Conservation (phyloP, 305 asterid genomes). For the Fraxinus floribunda region DNA sequence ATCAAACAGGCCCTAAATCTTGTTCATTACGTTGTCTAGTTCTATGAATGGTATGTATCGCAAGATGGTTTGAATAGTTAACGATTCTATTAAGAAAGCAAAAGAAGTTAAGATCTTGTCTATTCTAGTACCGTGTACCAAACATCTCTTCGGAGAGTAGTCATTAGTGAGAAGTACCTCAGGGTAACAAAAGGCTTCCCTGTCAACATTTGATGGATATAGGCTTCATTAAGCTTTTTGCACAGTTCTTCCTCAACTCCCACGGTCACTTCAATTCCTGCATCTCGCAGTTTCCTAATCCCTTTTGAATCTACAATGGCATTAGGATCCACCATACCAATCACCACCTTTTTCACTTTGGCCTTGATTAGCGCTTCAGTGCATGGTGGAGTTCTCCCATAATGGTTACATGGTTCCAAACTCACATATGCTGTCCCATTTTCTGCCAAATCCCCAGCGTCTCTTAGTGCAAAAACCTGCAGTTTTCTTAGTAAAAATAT, state of each 20-base stretch:
- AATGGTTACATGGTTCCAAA: conserved; percentile 93
- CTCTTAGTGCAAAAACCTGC: conserved; percentile 90
- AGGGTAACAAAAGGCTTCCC: conserved; percentile 73
- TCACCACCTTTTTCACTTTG: conserved; percentile 70
- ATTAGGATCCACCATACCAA: conserved; percentile 96
- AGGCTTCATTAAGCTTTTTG: conserved; percentile 78
- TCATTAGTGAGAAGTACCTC: conserved; percentile 43
- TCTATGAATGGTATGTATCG: neutral
- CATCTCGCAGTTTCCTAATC: conserved; percentile 60
- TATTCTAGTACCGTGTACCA: neutral
- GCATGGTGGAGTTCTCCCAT: conserved; percentile 98
- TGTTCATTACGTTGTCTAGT: neutral
- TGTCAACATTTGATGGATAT: conserved; percentile 71
- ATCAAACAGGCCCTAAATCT: neutral
- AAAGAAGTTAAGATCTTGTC: neutral
- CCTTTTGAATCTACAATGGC: conserved; percentile 88
- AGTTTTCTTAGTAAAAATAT: conserved; percentile 18
- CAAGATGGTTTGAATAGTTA: neutral
- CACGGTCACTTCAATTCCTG: conserved; percentile 71
- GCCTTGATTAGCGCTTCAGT: conserved; percentile 87
- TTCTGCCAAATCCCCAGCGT: conserved; percentile 82
- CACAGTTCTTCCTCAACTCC: conserved; percentile 88
- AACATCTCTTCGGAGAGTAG: neutral
- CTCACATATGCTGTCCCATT: conserved; percentile 85
- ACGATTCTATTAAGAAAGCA: neutral